Conservation (phyloP, 257 asterid species). For the Agastache rugosa region DNA sequence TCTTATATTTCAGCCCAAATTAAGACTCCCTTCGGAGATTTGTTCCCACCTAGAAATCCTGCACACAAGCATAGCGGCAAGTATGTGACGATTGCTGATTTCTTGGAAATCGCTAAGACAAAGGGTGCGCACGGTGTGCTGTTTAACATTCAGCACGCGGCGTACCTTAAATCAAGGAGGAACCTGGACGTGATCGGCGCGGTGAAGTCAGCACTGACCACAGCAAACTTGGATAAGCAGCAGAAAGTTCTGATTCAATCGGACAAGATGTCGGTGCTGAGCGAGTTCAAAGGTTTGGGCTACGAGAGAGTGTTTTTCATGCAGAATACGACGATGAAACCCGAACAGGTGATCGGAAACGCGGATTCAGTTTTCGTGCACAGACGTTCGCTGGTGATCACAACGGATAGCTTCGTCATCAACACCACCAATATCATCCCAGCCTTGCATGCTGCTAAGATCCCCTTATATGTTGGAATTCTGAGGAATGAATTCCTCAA, state of each 20-base stretch:
- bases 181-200: slow-evolving; percentile 63
- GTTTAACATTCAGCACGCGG: slow-evolving; percentile 67
- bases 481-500: slow-evolving; percentile 77
- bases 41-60: slow-evolving; percentile 57
- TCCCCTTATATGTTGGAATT: slow-evolving; percentile 68
- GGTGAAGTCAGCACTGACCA: slow-evolving; percentile 57
- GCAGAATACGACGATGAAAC: slow-evolving; percentile 18
- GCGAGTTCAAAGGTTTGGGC: slow-evolving; percentile 44
- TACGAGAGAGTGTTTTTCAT: slow-evolving; percentile 65
- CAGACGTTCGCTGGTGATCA: slow-evolving; percentile 54
- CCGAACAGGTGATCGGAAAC: slow-evolving; percentile 61
- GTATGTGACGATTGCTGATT: slow-evolving; percentile 58
- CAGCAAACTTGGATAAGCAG: slow-evolving; percentile 58
- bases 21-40: no score
- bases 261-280: slow-evolving; percentile 68
- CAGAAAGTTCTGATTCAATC: slow-evolving; percentile 71
- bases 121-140: slow-evolving; percentile 58
- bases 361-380: slow-evolving; percentile 74
- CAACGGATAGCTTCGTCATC: slow-evolving; percentile 46
- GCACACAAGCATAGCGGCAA: slow-evolving; percentile 70
- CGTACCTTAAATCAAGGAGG: slow-evolving; percentile 56
- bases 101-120: slow-evolving; percentile 70
- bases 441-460: slow-evolving; percentile 69
- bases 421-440: slow-evolving; percentile 59
- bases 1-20: no score